Base-by-base conservation (phyloP, 1,284 basidiomycete species). In the Hemileia vastatrix region DNA sequence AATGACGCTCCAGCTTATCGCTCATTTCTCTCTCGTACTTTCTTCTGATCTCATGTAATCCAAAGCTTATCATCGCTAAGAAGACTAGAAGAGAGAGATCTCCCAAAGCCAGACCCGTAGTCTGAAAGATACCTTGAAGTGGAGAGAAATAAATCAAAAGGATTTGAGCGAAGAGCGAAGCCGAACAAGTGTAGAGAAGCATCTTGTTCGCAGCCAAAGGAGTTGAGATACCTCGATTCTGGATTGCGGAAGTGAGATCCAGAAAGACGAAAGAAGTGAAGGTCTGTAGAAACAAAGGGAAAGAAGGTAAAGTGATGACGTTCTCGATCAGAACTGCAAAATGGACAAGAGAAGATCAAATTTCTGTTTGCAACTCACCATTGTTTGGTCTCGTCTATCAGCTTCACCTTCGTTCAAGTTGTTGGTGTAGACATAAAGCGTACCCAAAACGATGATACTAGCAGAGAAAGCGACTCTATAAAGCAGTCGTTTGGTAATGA, bases 201-300 rank as follows among this genome's bases (percentile, higher is more conserved):
- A 73, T 72, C 24, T 64, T 36, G 57, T 75, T 75, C 5, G 66
- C 70, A 21, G 44, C 56, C 1, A 72, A 33, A 3, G 62, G 60
- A 4, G 70, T 72, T 24, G 65, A 54, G 36, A 74, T 62, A 4
- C 72, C 72, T 13, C 73, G 65, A 56, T 71, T 73, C 57, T 75
- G 72, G 1, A 74, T 63, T 2, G 72, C 73, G 4, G 70, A 70
- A 6, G 69, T 70, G 4, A 75, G 65, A 53, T 72, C 72, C 9
- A 75, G 61, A 11, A 74, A 64, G 15, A 75, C 73, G 53, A 75
- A 74, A 61, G 65, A 68, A 9, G 71, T 70, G 31, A 74, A 74
- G 0, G 72, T 74, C 56, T 59, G 36, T 2, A 13, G 8, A 27
- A 27, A 27, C 27, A 27, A 27, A 27, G 27, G 27, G 27, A 27